Evolutionary conservation across 371 early-diverging fungal species (phyloP).

Genomic region (Apophysomyces elegans): DNA sequence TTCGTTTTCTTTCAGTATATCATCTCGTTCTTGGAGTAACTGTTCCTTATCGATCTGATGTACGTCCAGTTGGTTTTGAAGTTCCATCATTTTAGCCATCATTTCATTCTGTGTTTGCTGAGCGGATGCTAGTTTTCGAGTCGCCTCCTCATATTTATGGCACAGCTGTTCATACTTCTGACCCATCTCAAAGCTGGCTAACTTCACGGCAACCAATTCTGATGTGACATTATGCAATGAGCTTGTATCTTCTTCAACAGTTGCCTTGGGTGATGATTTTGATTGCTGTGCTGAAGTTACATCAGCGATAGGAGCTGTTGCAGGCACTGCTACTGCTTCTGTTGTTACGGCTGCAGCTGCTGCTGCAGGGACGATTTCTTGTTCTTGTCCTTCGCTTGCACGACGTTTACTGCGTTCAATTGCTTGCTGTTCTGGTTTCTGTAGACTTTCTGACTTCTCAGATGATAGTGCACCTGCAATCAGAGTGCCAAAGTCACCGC

Average conservation of each 20-base stretch:
- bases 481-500: slow-evolving; percentile 47
- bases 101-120: slow-evolving; percentile 33
- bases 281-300: not conserved
- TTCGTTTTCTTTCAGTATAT: slow-evolving; percentile 27
- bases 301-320: not conserved
- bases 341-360: slow-evolving; percentile 7
- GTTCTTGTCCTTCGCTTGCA: slow-evolving; percentile 5
- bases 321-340: slow-evolving; percentile 3
- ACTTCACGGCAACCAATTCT: slow-evolving; percentile 35
- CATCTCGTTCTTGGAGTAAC: slow-evolving; percentile 34
- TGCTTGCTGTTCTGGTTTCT: not conserved
- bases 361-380: slow-evolving; percentile 1
- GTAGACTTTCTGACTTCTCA: not conserved
- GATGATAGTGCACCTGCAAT: slow-evolving; percentile 43
- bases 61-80: slow-evolving; percentile 28
- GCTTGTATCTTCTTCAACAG: slow-evolving; percentile 6
- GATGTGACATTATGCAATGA: slow-evolving; percentile 28
- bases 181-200: slow-evolving; percentile 49
- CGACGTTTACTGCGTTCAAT: not conserved
- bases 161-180: slow-evolving; percentile 46
- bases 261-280: not conserved
- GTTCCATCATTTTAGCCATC: slow-evolving; percentile 32
- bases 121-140: slow-evolving; percentile 22
- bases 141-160: slow-evolving; percentile 39
- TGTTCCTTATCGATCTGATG: slow-evolving; percentile 38